phyloP scores from a whole-genome alignment of 768 basidiomycete genomes.

The Kwoniella heveanensis region DNA sequence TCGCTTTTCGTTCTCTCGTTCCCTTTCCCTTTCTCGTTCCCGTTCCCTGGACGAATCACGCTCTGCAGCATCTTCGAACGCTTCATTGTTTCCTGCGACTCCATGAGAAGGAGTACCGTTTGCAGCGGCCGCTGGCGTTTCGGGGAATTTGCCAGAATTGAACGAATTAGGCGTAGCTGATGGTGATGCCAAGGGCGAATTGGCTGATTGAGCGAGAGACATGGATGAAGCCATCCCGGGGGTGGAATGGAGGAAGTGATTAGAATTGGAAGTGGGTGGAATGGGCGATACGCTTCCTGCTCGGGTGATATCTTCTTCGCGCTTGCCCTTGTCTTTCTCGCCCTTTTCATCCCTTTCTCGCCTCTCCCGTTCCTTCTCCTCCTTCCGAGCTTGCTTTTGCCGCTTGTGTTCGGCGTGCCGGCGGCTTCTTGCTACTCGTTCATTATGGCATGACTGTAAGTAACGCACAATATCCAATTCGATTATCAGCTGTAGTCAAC shows the following conservation, averaged over 20 bases:
- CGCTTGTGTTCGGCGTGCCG: constrained; percentile 83
- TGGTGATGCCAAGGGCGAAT: constrained; percentile 39
- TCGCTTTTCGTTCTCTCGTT: constrained; percentile 13
- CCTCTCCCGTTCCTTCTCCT: constrained; percentile 40
- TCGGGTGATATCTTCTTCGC: constrained; percentile 9
- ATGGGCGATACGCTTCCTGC: constrained; percentile 18
- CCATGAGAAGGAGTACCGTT: background rate
- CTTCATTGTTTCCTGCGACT: background rate
- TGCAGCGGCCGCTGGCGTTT: constrained; percentile 12
- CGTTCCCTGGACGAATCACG: constrained; percentile 10
- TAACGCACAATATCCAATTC: background rate
- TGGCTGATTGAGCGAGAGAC: constrained; percentile 12
- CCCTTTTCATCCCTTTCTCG: constrained; percentile 42
- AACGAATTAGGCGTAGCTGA: constrained; percentile 31
- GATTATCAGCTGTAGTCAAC: no score
- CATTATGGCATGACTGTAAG: constrained; percentile 86
- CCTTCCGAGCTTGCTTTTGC: constrained; percentile 61
- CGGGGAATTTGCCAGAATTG: constrained; percentile 29
- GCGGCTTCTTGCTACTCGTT: constrained; percentile 89
- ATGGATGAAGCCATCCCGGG: constrained; percentile 28
- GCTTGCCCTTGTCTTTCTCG: constrained; percentile 22
- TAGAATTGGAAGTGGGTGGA: constrained; percentile 3
- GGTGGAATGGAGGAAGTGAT: constrained; percentile 19
- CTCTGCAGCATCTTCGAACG: constrained; percentile 23
- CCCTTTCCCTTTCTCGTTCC: constrained; percentile 2